Base-by-base conservation (phyloP, 305 asterid genomes). In the Salvia sclarea region DNA sequence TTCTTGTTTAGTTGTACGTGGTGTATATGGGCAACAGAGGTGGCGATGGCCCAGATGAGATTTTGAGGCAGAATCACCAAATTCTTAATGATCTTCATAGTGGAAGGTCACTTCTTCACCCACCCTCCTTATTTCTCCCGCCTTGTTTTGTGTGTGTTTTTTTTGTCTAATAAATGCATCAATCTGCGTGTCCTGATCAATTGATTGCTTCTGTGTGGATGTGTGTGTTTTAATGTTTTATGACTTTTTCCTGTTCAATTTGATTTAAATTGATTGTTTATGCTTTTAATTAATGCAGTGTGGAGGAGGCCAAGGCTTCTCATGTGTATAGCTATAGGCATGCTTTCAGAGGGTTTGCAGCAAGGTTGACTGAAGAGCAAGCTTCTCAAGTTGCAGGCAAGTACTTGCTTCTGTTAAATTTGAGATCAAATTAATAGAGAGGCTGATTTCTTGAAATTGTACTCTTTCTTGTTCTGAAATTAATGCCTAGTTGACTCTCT, bases 341-440 rank as follows among this genome's bases (percentile, higher is more conserved):
- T 75, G 96, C 96, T 74, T 92, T 92, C 78, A 87, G 90, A 79
- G 98, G 97, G 33, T 90, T 92, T 84, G 96, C 98, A 16, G 98
- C 98, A 50, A 80, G 70, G 90, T 83, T 92, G 83, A 86, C 86
- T 47, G 88, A 84, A 64, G 80, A 83, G 41, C 98, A 92, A 79
- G 97, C 95, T 73, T 78, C 87, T 74, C 76, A 82, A 76, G 83
- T 90, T 68, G 83, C 96, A 65, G 86, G 98, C 80, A 72, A 76
- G 85, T 56, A 38, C 54, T 31, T 14, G 6, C 12, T 68, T 31
- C 61, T 31, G 40, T 18, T 64, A 21, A 63, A 76, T 17, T 28
- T 69, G 16, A 57, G 50, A 66, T 65, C 77, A 65, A 64, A 25
- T 47, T 62, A 17, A 47, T 16, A 48, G 17, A 14, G 16, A 25